Evolutionary conservation across 805 yeast species (phyloP), one percentile per base, ranked within the genome.

Genomic region (Saccharomyces paradoxus): DNA sequence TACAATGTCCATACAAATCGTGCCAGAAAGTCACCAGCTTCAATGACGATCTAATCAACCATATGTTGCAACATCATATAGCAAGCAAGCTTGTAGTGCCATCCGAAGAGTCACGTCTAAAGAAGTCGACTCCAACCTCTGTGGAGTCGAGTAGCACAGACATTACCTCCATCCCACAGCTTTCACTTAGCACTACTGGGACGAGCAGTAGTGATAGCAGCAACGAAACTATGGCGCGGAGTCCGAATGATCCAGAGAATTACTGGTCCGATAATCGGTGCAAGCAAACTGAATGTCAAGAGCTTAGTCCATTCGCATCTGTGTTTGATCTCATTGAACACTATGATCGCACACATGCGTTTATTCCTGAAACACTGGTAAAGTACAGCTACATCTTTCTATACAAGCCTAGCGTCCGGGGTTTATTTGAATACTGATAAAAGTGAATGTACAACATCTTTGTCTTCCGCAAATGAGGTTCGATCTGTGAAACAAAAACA

Each of bases 241-340:
- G 24, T 4, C 44, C 44, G 2, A 28, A 10, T 7, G 53, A 41
- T 50, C 50, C 32, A 48, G 50, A 24, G 47, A 50, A 9, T 6
- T 30, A 17, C 50, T 61, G 64, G 64, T 44, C 50, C 9, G 54
- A 55, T 26, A 48, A 57, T 17, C 48, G 51, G 17, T 63, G 66
- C 53, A 58, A 54, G 52, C 32, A 51, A 2, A 27, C 17, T 8
- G 60, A 58, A 27, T 44, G 52, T 12, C 32, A 31, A 27, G 3
- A 14, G 3, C 21, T 32, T 10, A 10, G 14, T 8, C 54, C 53
- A 13, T 57, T 55, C 29, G n/a, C 46, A 12, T 50, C 63, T 14
- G 58, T 57, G 2, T 53, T 58, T 41, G 61, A 58, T 9, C 48
- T 63, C n/a, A 51, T 63, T 3, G 66, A 62, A 41, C 66, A 63